Evolutionary conservation across 768 basidiomycete genomes (phyloP), one percentile per base, ranked within the genome.

Genomic region (Psilocybe subaeruginosa): DNA sequence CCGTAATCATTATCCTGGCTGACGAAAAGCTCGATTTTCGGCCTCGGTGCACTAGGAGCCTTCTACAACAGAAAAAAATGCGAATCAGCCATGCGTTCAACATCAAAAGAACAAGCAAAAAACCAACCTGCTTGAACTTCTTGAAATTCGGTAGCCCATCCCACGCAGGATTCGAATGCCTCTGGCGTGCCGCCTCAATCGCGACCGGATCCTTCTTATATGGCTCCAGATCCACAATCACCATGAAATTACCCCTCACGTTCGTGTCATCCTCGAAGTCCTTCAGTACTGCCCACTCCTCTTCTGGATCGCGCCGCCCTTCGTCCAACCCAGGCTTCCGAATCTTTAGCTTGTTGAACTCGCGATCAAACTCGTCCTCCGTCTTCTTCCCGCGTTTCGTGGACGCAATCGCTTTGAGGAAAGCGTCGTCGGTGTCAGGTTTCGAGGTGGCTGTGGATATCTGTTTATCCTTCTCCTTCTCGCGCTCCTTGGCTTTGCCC

Each of bases 161-260:
- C 85, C 82, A 84, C 17, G 77, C 69, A 2, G 71, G 59, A 56
- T 69, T 70, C 17, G 48, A 39, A 29, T 60, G 69, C 61, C 64
- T 64, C 58, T 58, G 64, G 45, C 57, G 48, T 2, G 66, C 57
- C 45, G 57, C 58, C 16, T 68, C 67, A 46, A 56, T 47, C 2
- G 67, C 58, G 43, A 56, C 58, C 16, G 68, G 66, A 41, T 56
- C 56, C 60, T 76, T 78, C 68, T 72, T 73, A 68, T 75, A 80
- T 8, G 88, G 76, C 31, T 87, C 85, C 78, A 90, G 74, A 60
- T 90, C 88, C 31, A 89, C 74, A 30, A 92, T 82, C 2, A 90
- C 84, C 91, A 93, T 92, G 63, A 93, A 92, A 68, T 92, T 92
- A 0, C 91, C 91, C 48, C 88, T 72, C 39, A 92, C 45, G 59